phyloP scores from a whole-genome alignment of 257 asterid species.

The Handroanthus guayacan region DNA sequence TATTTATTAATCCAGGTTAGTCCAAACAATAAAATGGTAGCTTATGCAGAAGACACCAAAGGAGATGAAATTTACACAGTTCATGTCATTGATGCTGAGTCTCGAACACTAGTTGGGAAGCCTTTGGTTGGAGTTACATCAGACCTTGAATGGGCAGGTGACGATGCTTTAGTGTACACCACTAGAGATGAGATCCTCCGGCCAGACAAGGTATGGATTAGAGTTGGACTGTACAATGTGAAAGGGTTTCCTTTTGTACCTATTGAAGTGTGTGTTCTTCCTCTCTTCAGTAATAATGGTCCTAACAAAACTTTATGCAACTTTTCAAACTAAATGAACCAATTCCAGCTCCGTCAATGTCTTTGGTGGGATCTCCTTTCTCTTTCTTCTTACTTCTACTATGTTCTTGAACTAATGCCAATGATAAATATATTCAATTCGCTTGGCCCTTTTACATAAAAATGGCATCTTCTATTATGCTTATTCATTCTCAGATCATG shows the following conservation, averaged over 20 bases:
- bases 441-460: background rate
- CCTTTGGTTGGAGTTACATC: constrained; percentile 76
- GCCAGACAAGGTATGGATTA: constrained; percentile 78
- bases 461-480: constrained; percentile 4
- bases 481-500: background rate
- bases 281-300: constrained; percentile 23
- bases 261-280: constrained; percentile 23
- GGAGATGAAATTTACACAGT: constrained; percentile 91
- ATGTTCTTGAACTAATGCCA: background rate
- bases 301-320: constrained; percentile 2
- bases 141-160: constrained; percentile 87
- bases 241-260: constrained; percentile 21
- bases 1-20: constrained; percentile 66
- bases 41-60: constrained; percentile 92
- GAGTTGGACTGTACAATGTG: constrained; percentile 6
- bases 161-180: constrained; percentile 75
- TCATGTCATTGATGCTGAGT: constrained; percentile 81
- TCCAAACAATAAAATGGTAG: constrained; percentile 79
- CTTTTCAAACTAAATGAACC: constrained; percentile 8
- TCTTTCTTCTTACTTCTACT: constrained; percentile 13
- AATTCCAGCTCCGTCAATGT: constrained; percentile 6
- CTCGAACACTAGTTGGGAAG: constrained; percentile 68
- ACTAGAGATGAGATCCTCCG: constrained; percentile 93
- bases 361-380: constrained; percentile 14
- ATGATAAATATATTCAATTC: background rate